These are phyloP conservation scores for Paspalum notatum DNA, from an alignment of 176 grass and related monocot species.

Conservation along the genomic window DNA sequence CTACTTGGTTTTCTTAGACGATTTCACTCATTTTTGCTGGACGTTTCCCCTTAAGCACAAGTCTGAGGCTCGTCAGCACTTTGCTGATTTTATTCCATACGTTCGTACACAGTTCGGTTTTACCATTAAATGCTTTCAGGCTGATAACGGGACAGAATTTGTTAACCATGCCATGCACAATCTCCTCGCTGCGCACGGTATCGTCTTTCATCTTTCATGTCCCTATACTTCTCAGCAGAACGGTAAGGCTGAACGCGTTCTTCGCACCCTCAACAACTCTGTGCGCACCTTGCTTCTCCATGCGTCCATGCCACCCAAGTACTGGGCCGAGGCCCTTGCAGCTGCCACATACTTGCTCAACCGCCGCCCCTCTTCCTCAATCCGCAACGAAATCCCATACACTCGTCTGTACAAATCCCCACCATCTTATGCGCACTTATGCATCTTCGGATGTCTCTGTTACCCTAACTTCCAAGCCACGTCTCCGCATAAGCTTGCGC, in stretches of 20 bases:
- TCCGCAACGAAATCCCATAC: background rate
- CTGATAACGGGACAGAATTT: background rate
- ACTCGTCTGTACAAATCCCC: background rate
- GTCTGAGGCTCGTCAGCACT: background rate
- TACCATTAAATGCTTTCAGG: background rate
- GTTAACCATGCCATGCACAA: background rate
- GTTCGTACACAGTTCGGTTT: background rate
- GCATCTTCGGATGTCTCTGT: background rate
- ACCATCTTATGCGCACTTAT: background rate
- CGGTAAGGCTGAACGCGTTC: too few species aligned
- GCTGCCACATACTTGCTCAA: constrained; percentile 4
- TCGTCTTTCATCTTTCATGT: background rate
- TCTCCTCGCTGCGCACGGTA: background rate
- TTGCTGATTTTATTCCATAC: background rate
- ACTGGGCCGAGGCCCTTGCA: background rate
- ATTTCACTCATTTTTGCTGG: too few species aligned
- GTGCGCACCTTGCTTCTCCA: too few species aligned
- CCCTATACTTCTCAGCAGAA: background rate
- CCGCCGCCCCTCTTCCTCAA: background rate
- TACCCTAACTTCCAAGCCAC: background rate
- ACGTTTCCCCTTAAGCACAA: background rate
- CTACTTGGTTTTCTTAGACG: too few species aligned
- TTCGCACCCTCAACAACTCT: too few species aligned
- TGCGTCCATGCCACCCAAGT: background rate
- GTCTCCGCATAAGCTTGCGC: background rate